phyloP scores from a whole-genome alignment of 1,284 basidiomycete genomes.

The Irpex lacteus region DNA sequence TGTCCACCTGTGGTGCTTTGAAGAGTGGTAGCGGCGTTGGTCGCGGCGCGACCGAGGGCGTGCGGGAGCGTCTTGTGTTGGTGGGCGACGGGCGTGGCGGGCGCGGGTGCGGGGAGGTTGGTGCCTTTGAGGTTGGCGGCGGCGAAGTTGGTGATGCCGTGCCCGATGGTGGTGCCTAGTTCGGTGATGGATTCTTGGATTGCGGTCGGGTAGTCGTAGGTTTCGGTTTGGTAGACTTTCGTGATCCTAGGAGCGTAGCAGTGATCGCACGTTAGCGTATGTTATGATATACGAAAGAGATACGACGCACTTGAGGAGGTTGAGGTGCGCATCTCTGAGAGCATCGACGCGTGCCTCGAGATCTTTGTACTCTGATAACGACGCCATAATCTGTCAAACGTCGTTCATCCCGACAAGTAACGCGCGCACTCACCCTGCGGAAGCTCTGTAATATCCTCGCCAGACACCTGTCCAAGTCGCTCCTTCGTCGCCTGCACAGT shows the following conservation, averaged over 20 bases:
- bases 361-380: slow-evolving; percentile 84
- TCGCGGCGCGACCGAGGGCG: slow-evolving; percentile 84
- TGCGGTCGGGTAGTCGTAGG: slow-evolving; percentile 86
- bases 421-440: slow-evolving; percentile 58
- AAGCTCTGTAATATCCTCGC: slow-evolving; percentile 94
- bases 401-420: slow-evolving; percentile 5
- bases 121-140: slow-evolving; percentile 89
- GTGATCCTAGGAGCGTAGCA: slow-evolving; percentile 55
- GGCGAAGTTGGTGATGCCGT: slow-evolving; percentile 84
- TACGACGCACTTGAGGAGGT: slow-evolving; percentile 70
- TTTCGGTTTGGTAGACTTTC: slow-evolving; percentile 82
- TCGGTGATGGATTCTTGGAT: slow-evolving; percentile 76
- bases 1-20: slow-evolving; percentile 41
- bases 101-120: slow-evolving; percentile 76
- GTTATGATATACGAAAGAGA: not conserved
- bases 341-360: slow-evolving; percentile 95
- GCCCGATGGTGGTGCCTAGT: slow-evolving; percentile 70
- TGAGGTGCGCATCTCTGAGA: slow-evolving; percentile 76
- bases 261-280: not conserved
- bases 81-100: slow-evolving; percentile 48
- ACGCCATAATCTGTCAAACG: not conserved
- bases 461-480: slow-evolving; percentile 83
- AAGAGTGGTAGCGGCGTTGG: slow-evolving; percentile 61
- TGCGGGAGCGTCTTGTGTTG: slow-evolving; percentile 96
- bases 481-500: slow-evolving; percentile 91